Base-by-base conservation (phyloP, 345 rosid species). In the Noccaea caerulescens region DNA sequence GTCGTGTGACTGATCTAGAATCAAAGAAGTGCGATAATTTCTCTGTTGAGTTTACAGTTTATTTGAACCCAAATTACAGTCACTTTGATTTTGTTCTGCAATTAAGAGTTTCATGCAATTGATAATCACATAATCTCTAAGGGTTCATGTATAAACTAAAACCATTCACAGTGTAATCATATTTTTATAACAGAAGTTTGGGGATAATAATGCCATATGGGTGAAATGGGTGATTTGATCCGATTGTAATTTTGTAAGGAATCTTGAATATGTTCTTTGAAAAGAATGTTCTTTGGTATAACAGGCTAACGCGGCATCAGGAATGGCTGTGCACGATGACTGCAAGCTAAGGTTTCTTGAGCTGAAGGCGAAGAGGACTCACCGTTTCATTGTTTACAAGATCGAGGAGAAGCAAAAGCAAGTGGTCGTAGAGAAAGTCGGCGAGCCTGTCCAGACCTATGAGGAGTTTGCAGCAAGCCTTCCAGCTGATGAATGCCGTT, bases 321-420 rank as follows among this genome's bases (percentile, higher is more conserved):
- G 94, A 53, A 88, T 88, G 85, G 88, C 81, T 12, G 94, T 88
- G 65, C 64, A 80, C 34, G 94, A 88, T 20, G 86, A 88, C 3
- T 86, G 94, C 76, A 86, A 86, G 81, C 73, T 80, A 39, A 88
- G 71, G 69, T 88, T 88, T 76, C 45, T 76, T 57, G 94, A 88
- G 58, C 73, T 88, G 8, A 88, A 88, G 67, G 80, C 94, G 2
- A 88, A 86, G 65, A 83, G 91, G 42, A 83, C 53, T 52, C 73
- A 83, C 68, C 78, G 95, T 43, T 88, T 80, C 83, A 86, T 88
- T 0, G 82, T 86, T 66, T 88, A 86, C 84, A 88, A 80, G 72
- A 86, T 88, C 16, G 91, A 88, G 39, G 87, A 88, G 66, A 74
- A 79, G 12, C 78, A 79, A 34, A 86, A 84, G 56, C 84, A 86